phyloP scores from a whole-genome alignment of 805 yeast species.

The Ogataea siamensis region DNA sequence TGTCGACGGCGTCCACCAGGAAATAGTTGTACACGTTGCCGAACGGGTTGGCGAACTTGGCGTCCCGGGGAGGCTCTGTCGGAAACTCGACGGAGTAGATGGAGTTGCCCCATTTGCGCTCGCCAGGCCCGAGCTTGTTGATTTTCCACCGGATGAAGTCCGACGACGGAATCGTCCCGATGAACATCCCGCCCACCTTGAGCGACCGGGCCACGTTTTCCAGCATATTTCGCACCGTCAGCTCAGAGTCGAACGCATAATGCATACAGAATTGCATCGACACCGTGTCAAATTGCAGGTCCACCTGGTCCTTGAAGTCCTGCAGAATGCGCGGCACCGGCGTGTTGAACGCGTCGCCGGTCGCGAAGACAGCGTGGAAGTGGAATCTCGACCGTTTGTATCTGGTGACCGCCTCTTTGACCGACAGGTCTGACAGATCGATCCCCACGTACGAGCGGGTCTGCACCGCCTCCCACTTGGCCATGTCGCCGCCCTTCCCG shows the following conservation, averaged over 20 bases:
- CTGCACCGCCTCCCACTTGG: conserved; percentile 77
- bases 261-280: conserved; percentile 92
- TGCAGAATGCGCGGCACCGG: conserved; percentile 65
- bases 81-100: conserved; percentile 80
- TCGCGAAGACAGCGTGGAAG: conserved; percentile 66
- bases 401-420: conserved; percentile 78
- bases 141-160: conserved; percentile 76
- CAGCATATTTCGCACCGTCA: conserved; percentile 68
- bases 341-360: conserved; percentile 86
- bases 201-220: conserved; percentile 74
- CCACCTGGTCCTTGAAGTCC: conserved; percentile 59
- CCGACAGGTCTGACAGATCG: conserved; percentile 87
- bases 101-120: conserved; percentile 77
- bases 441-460: conserved; percentile 82
- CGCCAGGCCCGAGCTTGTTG: conserved; percentile 47
- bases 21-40: conserved; percentile 84
- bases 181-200: conserved; percentile 78
- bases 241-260: conserved; percentile 88
- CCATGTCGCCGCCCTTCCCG: conserved; percentile 97
- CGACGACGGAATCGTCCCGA: conserved; percentile 93
- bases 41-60: conserved; percentile 68
- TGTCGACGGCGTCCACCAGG: conserved; percentile 89
- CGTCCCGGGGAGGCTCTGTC: conserved; percentile 72
- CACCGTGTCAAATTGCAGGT: conserved; percentile 83
- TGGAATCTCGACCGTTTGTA: conserved; percentile 51